A percentile compares a stretch with the other conserved stretches of the same genome.
phyloP scores from a whole-genome alignment of 2,329 filamentous ascomycete species.

The Elsinoe arachidis region DNA sequence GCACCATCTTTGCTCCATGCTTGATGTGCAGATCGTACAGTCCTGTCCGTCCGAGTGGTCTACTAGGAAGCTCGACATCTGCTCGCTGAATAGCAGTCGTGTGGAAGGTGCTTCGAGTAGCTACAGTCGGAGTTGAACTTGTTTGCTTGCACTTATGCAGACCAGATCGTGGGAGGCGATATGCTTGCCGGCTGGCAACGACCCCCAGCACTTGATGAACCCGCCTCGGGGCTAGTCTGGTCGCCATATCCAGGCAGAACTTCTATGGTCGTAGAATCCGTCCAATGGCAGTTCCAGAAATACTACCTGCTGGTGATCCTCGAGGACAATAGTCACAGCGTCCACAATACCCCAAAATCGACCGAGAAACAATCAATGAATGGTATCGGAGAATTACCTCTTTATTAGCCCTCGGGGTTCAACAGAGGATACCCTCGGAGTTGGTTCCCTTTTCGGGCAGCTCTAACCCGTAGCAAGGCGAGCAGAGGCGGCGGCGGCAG shows the following conservation, averaged over 20 bases:
- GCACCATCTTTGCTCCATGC: slow-evolving; percentile 84
- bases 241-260: not conserved
- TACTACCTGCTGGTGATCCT: not conserved
- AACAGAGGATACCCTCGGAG: not conserved
- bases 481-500: not conserved
- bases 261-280: not conserved
- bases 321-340: no score
- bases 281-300: not conserved
- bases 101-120: not conserved
- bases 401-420: slow-evolving; percentile 1
- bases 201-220: not conserved
- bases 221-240: slow-evolving; percentile 2
- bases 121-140: no score
- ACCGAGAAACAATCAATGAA: not conserved
- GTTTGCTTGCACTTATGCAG: not conserved
- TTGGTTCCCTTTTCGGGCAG: not conserved
- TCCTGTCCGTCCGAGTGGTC: slow-evolving; percentile 52
- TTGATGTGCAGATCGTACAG: slow-evolving; percentile 71
- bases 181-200: not conserved
- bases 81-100: not conserved
- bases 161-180: not conserved
- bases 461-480: not conserved
- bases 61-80: slow-evolving; percentile 17
- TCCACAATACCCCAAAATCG: not conserved
- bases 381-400: not conserved